Evolutionary conservation across 148 eudicot genomes (phyloP), one percentile per base, ranked within the genome.

Genomic region (Rhododendron kiyosumense): DNA sequence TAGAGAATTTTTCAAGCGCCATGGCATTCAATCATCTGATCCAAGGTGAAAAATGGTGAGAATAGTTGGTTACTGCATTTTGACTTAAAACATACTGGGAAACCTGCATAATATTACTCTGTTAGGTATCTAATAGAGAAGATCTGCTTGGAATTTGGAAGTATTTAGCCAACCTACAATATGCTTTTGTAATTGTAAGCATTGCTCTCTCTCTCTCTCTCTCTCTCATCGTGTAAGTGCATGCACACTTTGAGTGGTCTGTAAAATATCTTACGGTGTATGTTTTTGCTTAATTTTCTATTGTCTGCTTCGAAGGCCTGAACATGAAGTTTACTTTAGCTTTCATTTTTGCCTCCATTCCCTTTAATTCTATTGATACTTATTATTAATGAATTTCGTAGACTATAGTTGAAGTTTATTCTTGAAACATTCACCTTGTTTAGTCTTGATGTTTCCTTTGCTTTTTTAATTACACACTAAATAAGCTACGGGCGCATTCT

Each of bases 1-100:
- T 85, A 90, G 93, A 89, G 98, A 95, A 86, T 94, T 88, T 65
- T 94, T 95, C 93, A 95, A 94, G 88, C 94, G 95, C 51, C 87
- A 95, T 71, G 89, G 92, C 26, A 61, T 94, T 54, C 87, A 65
- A 79, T 83, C 91, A 67, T 87, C 94, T 59, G 88, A 85, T 77
- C 85, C 59, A 48, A 86, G 91, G 82, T 91, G 82, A 85, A 67
- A 26, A 20, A 6, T 63, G 86, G 85, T 65, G 73, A 22, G 84
- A 45, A 18, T 24, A 59, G 10, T 30, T 81, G 75, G 85, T 28
- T 18, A 75, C 22, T 59, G 52, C 41, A 34, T n/a, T 38, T 22
- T 38, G 22, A 28, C 38, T 14, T 80, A 8, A 15, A 0, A 15
- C 30, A 77, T 41, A 22, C n/a, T 15, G 2, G 34, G 17, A 46